Evolutionary conservation across 2,329 filamentous ascomycete genomes (phyloP), one percentile per base, ranked within the genome.

Genomic region (Canariomyces notabilis): DNA sequence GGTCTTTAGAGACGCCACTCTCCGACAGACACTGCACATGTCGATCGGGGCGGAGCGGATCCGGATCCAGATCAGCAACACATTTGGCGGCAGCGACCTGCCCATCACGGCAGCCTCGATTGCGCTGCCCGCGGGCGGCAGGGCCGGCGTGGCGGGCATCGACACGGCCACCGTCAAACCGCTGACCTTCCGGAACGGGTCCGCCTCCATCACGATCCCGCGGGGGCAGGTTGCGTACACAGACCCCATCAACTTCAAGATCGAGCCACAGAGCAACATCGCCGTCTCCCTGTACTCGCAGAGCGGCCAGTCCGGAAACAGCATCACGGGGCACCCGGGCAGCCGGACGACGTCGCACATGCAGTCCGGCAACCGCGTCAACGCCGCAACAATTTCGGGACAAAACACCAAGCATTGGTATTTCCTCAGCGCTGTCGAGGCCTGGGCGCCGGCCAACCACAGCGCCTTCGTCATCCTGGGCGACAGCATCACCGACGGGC

Each of bases 401-500:
- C 45, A 60, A 15, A 58, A 57, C 59, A 57, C 63, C 32, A 58
- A 64, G 44, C 69, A 74, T 53, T 74, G 71, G 71, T 85, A 81
- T 61, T 84, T 82, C 47, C 59, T 83, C 39, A 77, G 71, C 37
- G 75, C 72, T 0, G 66, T 85, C 11, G 81, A 85, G 60, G 80
- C 73, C 2, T 76, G 71, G 68, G 67, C 68, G 0, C 70, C 75
- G 6, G 0, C 61, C 53, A 49, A 68, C 20, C 58, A 67, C 8
- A 60, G 71, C 45, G 67, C 72, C 3, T 65, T 82, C 32, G 64
- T 75, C 11, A 70, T 84, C 36, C 66, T 89, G 35, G 75, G 79
- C 1, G 76, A 89, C 54, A 82, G 78, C 55, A 83, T 85, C 57
- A 84, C 82, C 0, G 82, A 85, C 54, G 82, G 82, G 1, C 71